Evolutionary conservation across 2,329 filamentous ascomycete species (phyloP).

Genomic region (Cordyceps tenuipes): DNA sequence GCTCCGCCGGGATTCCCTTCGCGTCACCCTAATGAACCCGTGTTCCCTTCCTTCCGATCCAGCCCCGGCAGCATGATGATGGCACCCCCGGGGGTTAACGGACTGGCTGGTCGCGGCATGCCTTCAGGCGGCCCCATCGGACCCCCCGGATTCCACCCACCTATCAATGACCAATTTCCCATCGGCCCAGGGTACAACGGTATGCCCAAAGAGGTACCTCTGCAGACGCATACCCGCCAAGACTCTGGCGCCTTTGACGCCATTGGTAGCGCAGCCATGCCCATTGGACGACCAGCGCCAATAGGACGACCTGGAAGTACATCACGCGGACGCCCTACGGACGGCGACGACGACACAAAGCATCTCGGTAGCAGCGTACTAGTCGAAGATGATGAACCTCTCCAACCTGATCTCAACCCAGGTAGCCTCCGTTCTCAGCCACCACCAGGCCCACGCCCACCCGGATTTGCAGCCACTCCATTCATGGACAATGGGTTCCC

Average conservation of each 20-base stretch:
- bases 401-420: constrained; percentile 25
- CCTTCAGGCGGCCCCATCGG: constrained; percentile 27
- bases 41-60: constrained; percentile 40
- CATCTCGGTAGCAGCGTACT: constrained; percentile 88
- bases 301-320: constrained; percentile 81
- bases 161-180: constrained; percentile 26
- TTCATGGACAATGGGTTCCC: constrained; percentile 36
- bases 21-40: constrained; percentile 45
- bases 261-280: constrained; percentile 49
- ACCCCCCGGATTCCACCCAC: constrained; percentile 27
- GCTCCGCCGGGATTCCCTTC: constrained; percentile 45
- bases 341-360: constrained; percentile 63
- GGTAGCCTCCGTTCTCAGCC: constrained; percentile 39
- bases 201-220: constrained; percentile 24
- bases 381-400: constrained; percentile 62
- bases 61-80: constrained; percentile 36
- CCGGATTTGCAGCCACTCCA: constrained; percentile 32
- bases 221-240: constrained; percentile 62
- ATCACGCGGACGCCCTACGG: constrained; percentile 42
- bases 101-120: constrained; percentile 35
- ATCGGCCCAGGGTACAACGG: constrained; percentile 24
- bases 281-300: constrained; percentile 73
- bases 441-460: constrained; percentile 38
- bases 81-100: constrained; percentile 43
- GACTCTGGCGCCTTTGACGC: constrained; percentile 61